Percentiles rank a stretch among this genome's conserved stretches.
These are phyloP conservation scores for Vigna trinervia DNA, from an alignment of 306 rosid genomes.

Conservation along the genomic window DNA sequence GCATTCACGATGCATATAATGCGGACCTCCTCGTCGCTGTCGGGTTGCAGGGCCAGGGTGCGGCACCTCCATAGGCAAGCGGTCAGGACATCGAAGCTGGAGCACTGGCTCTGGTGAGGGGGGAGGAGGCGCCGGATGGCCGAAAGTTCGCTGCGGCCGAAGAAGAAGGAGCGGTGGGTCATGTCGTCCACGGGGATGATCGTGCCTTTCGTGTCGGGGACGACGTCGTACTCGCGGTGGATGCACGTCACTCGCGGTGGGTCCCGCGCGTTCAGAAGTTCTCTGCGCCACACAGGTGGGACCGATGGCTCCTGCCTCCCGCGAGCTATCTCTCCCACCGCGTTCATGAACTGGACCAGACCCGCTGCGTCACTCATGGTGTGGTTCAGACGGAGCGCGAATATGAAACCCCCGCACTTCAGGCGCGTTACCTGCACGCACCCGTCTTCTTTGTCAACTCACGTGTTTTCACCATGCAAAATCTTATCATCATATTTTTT, in stretches of 20 bases:
- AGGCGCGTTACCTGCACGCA: slow-evolving; percentile 44
- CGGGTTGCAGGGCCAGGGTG: slow-evolving; percentile 46
- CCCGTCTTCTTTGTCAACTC: no score
- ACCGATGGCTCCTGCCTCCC: slow-evolving; percentile 50
- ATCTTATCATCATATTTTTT: no score
- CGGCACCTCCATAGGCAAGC: slow-evolving; percentile 74
- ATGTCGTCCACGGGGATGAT: slow-evolving; percentile 56
- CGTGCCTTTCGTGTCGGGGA: slow-evolving; percentile 52
- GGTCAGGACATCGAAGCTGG: slow-evolving; percentile 57
- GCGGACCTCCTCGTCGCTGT: slow-evolving; percentile 56
- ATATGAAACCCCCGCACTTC: slow-evolving; percentile 63
- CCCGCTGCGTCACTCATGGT: slow-evolving; percentile 61
- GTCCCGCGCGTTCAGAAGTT: slow-evolving; percentile 48
- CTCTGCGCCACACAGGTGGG: slow-evolving; percentile 55
- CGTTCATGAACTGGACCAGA: slow-evolving; percentile 58
- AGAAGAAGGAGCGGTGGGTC: slow-evolving; percentile 63
- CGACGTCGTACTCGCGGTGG: slow-evolving; percentile 62
- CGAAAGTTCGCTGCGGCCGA: slow-evolving; percentile 49
- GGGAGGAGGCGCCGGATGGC: slow-evolving; percentile 57
- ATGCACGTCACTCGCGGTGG: slow-evolving; percentile 51
- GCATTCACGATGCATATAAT: slow-evolving; percentile 52
- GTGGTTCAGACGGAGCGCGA: slow-evolving; percentile 59
- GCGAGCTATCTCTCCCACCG: slow-evolving; percentile 55
- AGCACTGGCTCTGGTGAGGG: slow-evolving; percentile 28
- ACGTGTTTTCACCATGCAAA: background rate